These are phyloP conservation scores for Polyporus tsugae DNA, from an alignment of 1,284 basidiomycete species.

Conservation along the genomic window DNA sequence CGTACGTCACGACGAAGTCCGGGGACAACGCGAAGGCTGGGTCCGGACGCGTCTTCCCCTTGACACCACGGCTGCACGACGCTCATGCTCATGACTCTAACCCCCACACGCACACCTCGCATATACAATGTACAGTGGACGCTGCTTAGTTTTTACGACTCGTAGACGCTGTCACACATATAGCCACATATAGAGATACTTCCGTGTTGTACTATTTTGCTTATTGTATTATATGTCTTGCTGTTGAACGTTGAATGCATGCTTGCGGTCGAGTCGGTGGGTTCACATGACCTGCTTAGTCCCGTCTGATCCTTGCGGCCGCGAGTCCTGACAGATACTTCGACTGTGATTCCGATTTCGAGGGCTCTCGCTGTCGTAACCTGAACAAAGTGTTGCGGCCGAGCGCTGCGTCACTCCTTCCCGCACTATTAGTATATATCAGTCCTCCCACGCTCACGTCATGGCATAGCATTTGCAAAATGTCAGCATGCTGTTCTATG, in stretches of 20 bases:
- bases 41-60: constrained; percentile 2
- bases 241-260: not conserved
- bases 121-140: not conserved
- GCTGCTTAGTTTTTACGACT: constrained; percentile 4
- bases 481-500: not conserved
- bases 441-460: not conserved
- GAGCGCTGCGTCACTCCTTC: too few relatives aligned
- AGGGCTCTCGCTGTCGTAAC: too few relatives aligned
- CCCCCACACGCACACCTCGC: not conserved
- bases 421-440: too few relatives aligned
- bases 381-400: too few relatives aligned
- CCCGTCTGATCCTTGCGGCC: not conserved
- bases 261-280: not conserved
- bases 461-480: too few relatives aligned
- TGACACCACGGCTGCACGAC: constrained; percentile 11
- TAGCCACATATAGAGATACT: not conserved
- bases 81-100: not conserved
- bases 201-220: not conserved
- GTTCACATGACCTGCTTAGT: too few relatives aligned
- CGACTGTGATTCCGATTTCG: too few relatives aligned
- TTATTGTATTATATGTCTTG: not conserved
- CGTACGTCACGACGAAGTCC: too few relatives aligned
- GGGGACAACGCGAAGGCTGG: constrained; percentile 13
- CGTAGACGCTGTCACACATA: not conserved
- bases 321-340: not conserved